These are phyloP conservation scores for Cutaneotrichosporon cyanovorans DNA, from an alignment of 1,284 basidiomycete species.

Conservation along the genomic window DNA sequence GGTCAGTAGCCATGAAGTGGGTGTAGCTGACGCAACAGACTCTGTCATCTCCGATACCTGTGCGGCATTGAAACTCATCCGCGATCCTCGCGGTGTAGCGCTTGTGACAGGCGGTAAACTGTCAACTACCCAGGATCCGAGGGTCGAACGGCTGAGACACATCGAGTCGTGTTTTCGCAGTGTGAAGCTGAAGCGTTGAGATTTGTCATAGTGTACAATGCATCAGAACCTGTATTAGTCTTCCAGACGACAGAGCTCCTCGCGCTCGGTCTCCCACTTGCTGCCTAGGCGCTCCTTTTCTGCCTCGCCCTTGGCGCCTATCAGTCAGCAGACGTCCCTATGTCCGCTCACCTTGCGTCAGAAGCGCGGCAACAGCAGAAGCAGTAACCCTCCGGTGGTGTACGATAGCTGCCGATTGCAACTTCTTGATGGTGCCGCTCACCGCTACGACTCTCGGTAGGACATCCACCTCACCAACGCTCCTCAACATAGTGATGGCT, in stretches of 20 bases:
- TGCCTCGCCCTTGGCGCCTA: slow-evolving; percentile 11
- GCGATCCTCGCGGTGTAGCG: slow-evolving; percentile 11
- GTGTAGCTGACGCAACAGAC: slow-evolving; percentile 6
- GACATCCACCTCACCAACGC: slow-evolving; percentile 16
- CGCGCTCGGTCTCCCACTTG: slow-evolving; percentile 10
- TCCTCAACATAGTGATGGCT: slow-evolving; percentile 24
- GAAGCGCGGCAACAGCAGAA: slow-evolving; percentile 18
- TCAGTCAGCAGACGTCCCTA: not conserved
- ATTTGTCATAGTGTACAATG: slow-evolving; percentile 1
- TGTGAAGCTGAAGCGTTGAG: slow-evolving; percentile 1
- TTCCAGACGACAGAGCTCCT: slow-evolving; percentile 8
- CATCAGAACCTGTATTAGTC: slow-evolving; percentile 4
- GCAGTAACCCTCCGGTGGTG: slow-evolving; percentile 33
- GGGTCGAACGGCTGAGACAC: slow-evolving; percentile 5
- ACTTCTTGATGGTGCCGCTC: slow-evolving; percentile 41
- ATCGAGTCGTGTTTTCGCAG: slow-evolving; percentile 11
- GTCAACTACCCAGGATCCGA: slow-evolving; percentile 1
- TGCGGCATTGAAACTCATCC: slow-evolving; percentile 14
- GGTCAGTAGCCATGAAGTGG: not conserved
- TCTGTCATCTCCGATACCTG: slow-evolving; percentile 3
- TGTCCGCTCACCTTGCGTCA: slow-evolving; percentile 9
- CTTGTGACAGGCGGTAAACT: slow-evolving; percentile 7
- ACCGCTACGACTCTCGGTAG: slow-evolving; percentile 38
- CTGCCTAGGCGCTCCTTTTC: slow-evolving; percentile 9
- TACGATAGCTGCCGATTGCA: slow-evolving; percentile 34